Percentiles rank a stretch among this genome's conserved stretches.
Evolutionary conservation across 192 early-diverging fungal genomes (phyloP).

Genomic region (Coemansia sp.): DNA sequence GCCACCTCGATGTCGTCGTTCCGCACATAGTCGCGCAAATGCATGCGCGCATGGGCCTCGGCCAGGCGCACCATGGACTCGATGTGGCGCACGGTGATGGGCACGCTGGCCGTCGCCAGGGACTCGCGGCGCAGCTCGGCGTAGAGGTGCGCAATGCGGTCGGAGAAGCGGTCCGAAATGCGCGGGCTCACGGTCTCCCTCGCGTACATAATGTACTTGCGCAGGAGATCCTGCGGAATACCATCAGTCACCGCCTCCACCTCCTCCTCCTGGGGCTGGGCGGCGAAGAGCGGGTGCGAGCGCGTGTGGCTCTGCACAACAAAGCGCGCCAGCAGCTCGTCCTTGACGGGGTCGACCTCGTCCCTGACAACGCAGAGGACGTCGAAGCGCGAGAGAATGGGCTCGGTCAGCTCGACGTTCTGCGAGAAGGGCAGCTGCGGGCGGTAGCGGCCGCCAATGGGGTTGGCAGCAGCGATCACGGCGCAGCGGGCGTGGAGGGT

Average conservation of each 20-base stretch:
- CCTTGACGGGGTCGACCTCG: slow-evolving; percentile 83
- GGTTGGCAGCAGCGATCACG: slow-evolving; percentile 81
- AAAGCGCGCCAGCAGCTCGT: slow-evolving; percentile 89
- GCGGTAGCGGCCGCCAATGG: slow-evolving; percentile 83
- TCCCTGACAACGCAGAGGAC: slow-evolving; percentile 96
- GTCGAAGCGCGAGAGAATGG: slow-evolving; percentile 98
- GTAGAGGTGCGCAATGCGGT: slow-evolving; percentile 89
- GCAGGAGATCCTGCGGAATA: slow-evolving; percentile 76
- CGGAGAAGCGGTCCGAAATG: slow-evolving; percentile 82
- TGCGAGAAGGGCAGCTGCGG: slow-evolving; percentile 90
- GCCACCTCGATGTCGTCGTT: slow-evolving; percentile 89
- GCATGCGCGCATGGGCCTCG: slow-evolving; percentile 94
- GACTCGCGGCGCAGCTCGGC: slow-evolving; percentile 91
- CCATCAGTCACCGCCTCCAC: slow-evolving; percentile 51
- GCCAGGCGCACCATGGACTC: slow-evolving; percentile 85
- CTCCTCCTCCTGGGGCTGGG: slow-evolving; percentile 19
- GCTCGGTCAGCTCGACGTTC: slow-evolving; percentile 98
- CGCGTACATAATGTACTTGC: slow-evolving; percentile 89
- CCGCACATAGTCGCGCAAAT: slow-evolving; percentile 87
- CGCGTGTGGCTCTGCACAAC: slow-evolving; percentile 92
- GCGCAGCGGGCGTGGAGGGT: slow-evolving; percentile 83
- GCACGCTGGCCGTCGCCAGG: slow-evolving; percentile 70
- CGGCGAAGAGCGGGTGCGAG: slow-evolving; percentile 73
- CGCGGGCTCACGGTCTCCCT: slow-evolving; percentile 74
- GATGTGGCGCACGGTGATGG: slow-evolving; percentile 86